Evolutionary conservation across 768 basidiomycete genomes (phyloP).

Genomic region (Sarcomyxa edulis): DNA sequence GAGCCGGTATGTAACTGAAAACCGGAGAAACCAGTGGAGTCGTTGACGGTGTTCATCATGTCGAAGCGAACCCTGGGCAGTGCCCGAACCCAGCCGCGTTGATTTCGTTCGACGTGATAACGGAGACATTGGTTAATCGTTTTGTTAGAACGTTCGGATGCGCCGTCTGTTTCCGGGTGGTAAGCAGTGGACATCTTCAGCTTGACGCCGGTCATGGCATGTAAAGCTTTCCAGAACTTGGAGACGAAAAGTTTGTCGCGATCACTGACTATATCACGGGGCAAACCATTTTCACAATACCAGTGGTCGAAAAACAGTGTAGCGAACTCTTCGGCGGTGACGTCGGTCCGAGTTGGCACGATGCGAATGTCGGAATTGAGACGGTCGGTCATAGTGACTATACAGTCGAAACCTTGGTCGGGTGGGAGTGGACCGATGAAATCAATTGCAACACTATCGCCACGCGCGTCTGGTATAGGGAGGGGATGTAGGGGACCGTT

Average conservation of each 20-base stretch:
- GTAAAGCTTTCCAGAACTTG: constrained; percentile 22
- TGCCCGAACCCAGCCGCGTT: constrained; percentile 20
- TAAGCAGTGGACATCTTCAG: constrained; percentile 24
- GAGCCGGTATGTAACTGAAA: constrained; percentile 21
- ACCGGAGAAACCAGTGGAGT: constrained; percentile 18
- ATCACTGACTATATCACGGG: constrained; percentile 22
- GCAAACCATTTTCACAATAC: constrained; percentile 27
- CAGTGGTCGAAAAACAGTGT: constrained; percentile 19
- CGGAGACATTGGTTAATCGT: constrained; percentile 16
- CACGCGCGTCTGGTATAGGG: constrained; percentile 9
- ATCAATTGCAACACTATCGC: constrained; percentile 13
- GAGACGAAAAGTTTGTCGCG: constrained; percentile 26
- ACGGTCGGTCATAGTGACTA: constrained; percentile 14
- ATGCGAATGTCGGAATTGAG: constrained; percentile 11
- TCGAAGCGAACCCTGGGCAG: constrained; percentile 20
- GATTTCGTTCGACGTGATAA: constrained; percentile 17
- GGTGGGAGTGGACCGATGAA: constrained; percentile 19
- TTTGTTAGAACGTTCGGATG: constrained; percentile 20
- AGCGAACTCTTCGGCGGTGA: constrained; percentile 18
- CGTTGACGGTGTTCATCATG: constrained; percentile 25
- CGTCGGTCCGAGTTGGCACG: constrained; percentile 7
- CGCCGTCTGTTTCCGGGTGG: constrained; percentile 29
- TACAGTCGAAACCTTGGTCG: constrained; percentile 14
- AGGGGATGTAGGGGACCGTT: constrained; percentile 21
- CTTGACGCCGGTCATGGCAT: constrained; percentile 15